phyloP scores from a whole-genome alignment of 805 yeast species.

The Candida adriatica region DNA sequence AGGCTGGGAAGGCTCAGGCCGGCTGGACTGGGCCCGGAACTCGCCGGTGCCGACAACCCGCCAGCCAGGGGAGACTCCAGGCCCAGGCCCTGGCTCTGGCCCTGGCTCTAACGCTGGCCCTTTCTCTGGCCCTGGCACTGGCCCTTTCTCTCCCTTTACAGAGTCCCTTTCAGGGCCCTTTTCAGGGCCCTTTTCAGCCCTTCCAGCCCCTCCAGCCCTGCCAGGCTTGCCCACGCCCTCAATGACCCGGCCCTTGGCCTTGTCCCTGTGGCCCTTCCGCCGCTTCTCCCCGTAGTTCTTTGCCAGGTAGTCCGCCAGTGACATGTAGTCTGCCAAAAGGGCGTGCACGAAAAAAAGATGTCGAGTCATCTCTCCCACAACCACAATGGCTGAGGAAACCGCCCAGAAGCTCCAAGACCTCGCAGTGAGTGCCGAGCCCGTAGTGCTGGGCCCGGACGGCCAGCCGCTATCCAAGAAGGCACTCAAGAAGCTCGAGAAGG shows the following conservation, averaged over 20 bases:
- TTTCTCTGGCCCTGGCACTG: no score
- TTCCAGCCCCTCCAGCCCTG: slow-evolving; percentile 19
- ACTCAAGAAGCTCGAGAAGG: slow-evolving; percentile 88
- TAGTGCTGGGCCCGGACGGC: slow-evolving; percentile 57
- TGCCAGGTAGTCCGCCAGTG: slow-evolving; percentile 39
- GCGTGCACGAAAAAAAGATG: neutral
- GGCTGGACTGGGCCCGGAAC: slow-evolving; percentile 1
- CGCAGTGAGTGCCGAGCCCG: slow-evolving; percentile 5
- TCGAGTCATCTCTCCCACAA: neutral
- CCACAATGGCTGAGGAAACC: slow-evolving; percentile 13
- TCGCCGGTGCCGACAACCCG: neutral
- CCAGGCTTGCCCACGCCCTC: slow-evolving; percentile 3
- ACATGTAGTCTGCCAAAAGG: slow-evolving; percentile 24
- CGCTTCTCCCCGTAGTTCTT: slow-evolving; percentile 31
- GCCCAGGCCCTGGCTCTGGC: no score
- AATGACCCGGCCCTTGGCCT: slow-evolving; percentile 12
- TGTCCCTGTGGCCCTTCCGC: slow-evolving; percentile 23
- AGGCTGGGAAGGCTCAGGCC: neutral
- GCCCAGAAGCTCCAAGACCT: slow-evolving; percentile 9
- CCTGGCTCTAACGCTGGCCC: no score
- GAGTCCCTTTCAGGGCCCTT: slow-evolving; percentile 1
- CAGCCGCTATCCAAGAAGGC: slow-evolving; percentile 91
- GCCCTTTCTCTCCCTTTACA: neutral
- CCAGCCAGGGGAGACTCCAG: neutral
- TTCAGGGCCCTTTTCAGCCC: slow-evolving; percentile 9